Base-by-base conservation (phyloP, 1,284 basidiomycete species). In the Ceratobasidium sp. region DNA sequence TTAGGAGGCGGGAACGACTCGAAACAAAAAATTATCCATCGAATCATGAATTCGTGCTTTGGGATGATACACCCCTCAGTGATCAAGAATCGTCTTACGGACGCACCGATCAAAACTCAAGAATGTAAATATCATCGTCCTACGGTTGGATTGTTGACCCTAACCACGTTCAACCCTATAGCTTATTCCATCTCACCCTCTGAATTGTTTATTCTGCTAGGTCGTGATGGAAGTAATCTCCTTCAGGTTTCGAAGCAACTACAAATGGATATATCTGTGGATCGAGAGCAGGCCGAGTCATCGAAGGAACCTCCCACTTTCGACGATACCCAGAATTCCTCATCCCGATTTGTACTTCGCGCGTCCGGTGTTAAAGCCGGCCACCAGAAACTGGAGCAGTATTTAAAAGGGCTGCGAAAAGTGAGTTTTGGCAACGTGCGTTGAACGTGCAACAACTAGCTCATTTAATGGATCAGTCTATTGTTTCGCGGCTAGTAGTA, bases 181-280 rank as follows among this genome's bases (percentile, higher is more conserved):
- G 73, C 20, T 13, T 56, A 75, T 23, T 50, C 61, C 17, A 38
- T 75, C 20, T 56, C 73, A 9, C 61, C 61, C 0, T 65, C 73
- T 26, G 61, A 75, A 12, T 26, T 75, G 15, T 75, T 75, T 50
- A 75, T 75, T 40, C 46, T 75, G 1, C 28, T 75, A 17, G 73
- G 73, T 6, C 44, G 61, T 7, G 73, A 75, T 48, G 73, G 73
- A 12, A 62, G 66, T 23, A 54, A 75, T 65, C 56, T 75, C 40
- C 46, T 75, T 6, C 38, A 75, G 13, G 59, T 75, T 54, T 44
- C 73, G 9, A 54, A 56, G 46, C 33, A 75, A 17, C 61, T 75
- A 13, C 59, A 54, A 9, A 12, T 75, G 33, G 15, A 48, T n/a
- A 61, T 75, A 38, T 50, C 59, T 56, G 73, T 75, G 15, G 73